phyloP scores from a whole-genome alignment of 768 basidiomycete species.

The Tylopilus intermedius region DNA sequence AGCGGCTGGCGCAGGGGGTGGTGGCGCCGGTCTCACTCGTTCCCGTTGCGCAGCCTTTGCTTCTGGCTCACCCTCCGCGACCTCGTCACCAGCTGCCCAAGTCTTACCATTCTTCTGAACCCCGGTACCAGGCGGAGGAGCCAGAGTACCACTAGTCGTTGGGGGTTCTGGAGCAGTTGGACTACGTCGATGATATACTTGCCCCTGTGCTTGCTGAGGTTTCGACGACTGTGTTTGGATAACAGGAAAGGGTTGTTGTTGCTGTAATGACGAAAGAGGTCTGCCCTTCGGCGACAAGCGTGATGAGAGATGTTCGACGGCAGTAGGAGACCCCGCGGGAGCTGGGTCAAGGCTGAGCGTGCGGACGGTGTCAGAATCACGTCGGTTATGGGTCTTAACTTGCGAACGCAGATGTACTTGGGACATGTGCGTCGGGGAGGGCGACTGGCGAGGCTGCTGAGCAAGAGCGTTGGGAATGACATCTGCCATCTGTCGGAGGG shows the following conservation, averaged over 20 bases:
- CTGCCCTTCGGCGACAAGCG: conserved; percentile 31
- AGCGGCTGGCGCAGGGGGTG: conserved; percentile 28
- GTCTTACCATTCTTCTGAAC: conserved; percentile 34
- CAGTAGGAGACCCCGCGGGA: conserved; percentile 52
- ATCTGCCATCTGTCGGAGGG: conserved; percentile 16
- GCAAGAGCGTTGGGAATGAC: conserved; percentile 10
- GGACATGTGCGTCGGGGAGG: conserved; percentile 44
- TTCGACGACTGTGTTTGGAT: conserved; percentile 24
- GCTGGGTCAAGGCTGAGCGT: conserved; percentile 36
- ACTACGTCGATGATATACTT: conserved; percentile 55
- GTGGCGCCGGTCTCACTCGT: conserved; percentile 31
- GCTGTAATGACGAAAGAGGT: conserved; percentile 16
- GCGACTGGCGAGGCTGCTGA: conserved; percentile 44
- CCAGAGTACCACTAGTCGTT: conserved; percentile 35
- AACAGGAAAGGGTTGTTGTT: conserved; percentile 26
- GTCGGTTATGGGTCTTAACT: conserved; percentile 51
- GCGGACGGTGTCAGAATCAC: conserved; percentile 74
- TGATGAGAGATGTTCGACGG: conserved; percentile 37
- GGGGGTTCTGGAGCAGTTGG: conserved; percentile 63
- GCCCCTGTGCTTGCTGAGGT: conserved; percentile 21
- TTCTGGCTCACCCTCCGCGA: conserved; percentile 34
- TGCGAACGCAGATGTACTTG: conserved; percentile 29
- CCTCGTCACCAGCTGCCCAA: conserved; percentile 46
- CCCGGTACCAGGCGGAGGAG: conserved; percentile 14
- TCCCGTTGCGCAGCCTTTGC: conserved; percentile 25